Conservation (phyloP, 2,329 filamentous ascomycete genomes). For the Botrytis galanthina region DNA sequence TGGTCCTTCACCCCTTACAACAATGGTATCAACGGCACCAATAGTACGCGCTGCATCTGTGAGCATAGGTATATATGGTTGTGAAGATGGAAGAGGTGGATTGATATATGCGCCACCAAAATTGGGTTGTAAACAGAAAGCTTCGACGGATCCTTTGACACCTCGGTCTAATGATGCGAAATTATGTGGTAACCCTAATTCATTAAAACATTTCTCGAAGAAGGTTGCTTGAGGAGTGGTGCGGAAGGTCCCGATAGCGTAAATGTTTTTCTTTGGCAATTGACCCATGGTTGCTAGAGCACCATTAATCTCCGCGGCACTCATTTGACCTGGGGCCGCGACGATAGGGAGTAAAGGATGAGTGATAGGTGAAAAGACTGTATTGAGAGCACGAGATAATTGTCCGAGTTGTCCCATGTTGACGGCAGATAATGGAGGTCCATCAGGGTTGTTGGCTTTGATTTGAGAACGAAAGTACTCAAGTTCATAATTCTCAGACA, state of each 20-base stretch:
- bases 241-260: slow-evolving; percentile 72
- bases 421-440: slow-evolving; percentile 74
- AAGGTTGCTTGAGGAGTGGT: slow-evolving; percentile 75
- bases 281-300: slow-evolving; percentile 77
- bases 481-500: slow-evolving; percentile 85
- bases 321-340: slow-evolving; percentile 81
- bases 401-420: slow-evolving; percentile 89
- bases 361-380: slow-evolving; percentile 83
- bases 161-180: slow-evolving; percentile 73
- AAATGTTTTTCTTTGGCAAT: slow-evolving; percentile 75
- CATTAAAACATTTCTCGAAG: slow-evolving; percentile 80
- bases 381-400: slow-evolving; percentile 78
- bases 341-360: slow-evolving; percentile 81
- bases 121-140: slow-evolving; percentile 67
- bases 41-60: slow-evolving; percentile 77
- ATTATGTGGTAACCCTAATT: slow-evolving; percentile 80
- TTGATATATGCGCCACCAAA: slow-evolving; percentile 84
- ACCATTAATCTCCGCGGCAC: slow-evolving; percentile 79
- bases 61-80: slow-evolving; percentile 60
- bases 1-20: slow-evolving; percentile 54
- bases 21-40: slow-evolving; percentile 78
- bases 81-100: slow-evolving; percentile 61
- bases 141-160: slow-evolving; percentile 64
- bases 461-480: slow-evolving; percentile 84
- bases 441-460: slow-evolving; percentile 63